Percentiles rank a stretch among this genome's conserved stretches.
Evolutionary conservation across 163 green algal genomes (phyloP).

Genomic region (Scenedesmus sp.): DNA sequence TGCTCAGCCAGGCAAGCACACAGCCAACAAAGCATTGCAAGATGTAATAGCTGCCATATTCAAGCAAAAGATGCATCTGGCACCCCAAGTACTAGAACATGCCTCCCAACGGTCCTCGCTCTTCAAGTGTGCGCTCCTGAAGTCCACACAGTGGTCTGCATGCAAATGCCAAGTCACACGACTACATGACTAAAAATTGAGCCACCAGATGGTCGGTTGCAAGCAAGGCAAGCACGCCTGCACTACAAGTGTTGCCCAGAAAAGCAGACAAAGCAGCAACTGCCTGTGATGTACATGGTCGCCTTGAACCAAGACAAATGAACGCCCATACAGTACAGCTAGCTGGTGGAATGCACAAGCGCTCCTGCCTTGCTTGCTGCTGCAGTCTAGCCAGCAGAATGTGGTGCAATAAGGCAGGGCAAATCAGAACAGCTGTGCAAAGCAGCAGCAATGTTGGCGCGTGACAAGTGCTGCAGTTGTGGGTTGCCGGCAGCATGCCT

Average conservation of each 20-base stretch:
- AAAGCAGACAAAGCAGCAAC: neutral
- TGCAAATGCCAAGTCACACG: too few relatives aligned
- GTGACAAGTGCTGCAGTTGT: neutral
- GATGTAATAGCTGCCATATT: too few relatives aligned
- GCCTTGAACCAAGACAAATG: neutral
- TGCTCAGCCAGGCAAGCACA: too few relatives aligned
- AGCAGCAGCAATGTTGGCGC: neutral
- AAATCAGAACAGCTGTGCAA: neutral
- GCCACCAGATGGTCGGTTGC: too few relatives aligned
- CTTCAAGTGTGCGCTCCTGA: too few relatives aligned
- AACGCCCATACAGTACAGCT: neutral
- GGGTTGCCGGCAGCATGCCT: neutral
- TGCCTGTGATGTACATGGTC: neutral
- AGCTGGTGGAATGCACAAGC: neutral
- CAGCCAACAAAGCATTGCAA: too few relatives aligned
- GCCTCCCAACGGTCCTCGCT: too few relatives aligned
- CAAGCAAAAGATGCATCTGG: too few relatives aligned
- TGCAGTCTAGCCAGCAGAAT: neutral
- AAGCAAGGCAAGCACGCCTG: neutral
- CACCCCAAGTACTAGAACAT: too few relatives aligned
- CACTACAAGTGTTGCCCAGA: neutral
- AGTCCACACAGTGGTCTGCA: too few relatives aligned
- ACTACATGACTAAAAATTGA: too few relatives aligned
- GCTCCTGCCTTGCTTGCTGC: neutral
- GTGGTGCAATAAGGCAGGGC: neutral